Evolutionary conservation across 345 rosid genomes (phyloP), one percentile per base, ranked within the genome.

Genomic region (Gossypium raimondii): DNA sequence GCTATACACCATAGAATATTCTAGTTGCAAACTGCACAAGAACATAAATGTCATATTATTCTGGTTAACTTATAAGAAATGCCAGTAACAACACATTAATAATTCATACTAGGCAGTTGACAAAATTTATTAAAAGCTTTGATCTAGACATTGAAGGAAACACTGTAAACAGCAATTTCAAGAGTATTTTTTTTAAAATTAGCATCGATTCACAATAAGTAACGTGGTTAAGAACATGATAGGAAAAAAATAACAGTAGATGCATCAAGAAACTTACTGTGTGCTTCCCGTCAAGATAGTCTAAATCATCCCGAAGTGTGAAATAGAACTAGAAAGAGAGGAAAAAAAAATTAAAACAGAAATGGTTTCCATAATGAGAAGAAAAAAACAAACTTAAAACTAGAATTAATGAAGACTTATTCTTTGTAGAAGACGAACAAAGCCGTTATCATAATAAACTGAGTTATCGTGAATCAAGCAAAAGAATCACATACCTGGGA

Each of bases 201-300:
- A 34, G 4, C 6, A 25, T 70, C n/a, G 47, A 53, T 51, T 9
- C 12, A 52, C 47, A 17, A 29, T 13, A 51, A 51, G 60, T 50
- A 12, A 29, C 52, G 47, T 9, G 17, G 43, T 9, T 59, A 8
- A 16, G 55, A 38, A 45, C 14, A 53, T 74, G 14, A 22, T 38
- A 29, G 11, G 44, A 41, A 18, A 71, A 25, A 64, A 48, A 4
- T 5, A 34, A 8, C 14, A 48, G 62, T 11, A 56, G 51, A 18
- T n/a, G 55, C 14, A 61, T 18, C 11, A 24, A 12, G 76, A 75
- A 18, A 76, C 97, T 90, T 80, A 93, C 99, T 1, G 97, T 91
- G 82, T 91, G 97, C 88, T 93, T 95, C 73, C 90, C 98, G 48
- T 93, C 99, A n/a, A 93, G 99, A 80, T 93, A 95, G 83, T 93